Evolutionary conservation across 805 yeast genomes (phyloP).

Genomic region (Ascoidea asiatica): DNA sequence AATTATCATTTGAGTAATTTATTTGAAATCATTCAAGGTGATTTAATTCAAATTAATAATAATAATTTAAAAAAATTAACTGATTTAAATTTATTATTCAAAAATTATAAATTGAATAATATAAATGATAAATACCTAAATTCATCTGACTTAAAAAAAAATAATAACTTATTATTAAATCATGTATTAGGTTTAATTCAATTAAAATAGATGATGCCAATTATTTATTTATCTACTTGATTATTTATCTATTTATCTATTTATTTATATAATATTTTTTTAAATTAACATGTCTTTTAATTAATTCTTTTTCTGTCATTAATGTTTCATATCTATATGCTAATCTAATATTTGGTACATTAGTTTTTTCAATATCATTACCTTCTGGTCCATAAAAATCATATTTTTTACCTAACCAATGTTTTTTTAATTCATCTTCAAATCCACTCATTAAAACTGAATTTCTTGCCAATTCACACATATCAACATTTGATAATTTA

Average conservation of each 20-base stretch:
- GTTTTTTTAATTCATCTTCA: constrained; percentile 73
- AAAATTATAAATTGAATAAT: too few species aligned
- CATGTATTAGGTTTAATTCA: neutral
- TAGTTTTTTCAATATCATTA: constrained; percentile 85
- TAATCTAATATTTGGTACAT: constrained; percentile 83
- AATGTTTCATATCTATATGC: constrained; percentile 77
- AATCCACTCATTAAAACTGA: constrained; percentile 92
- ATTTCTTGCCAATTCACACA: constrained; percentile 92
- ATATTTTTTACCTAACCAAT: constrained; percentile 71
- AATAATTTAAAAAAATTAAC: neutral
- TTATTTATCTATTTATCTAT: too few species aligned
- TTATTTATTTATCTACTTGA: too few species aligned
- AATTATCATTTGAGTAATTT: neutral
- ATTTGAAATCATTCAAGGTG: neutral
- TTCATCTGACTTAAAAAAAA: too few species aligned
- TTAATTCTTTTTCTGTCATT: constrained; percentile 54
- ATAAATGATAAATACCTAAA: too few species aligned
- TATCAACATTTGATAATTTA: constrained; percentile 86
- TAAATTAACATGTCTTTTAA: constrained; percentile 37
- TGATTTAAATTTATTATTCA: neutral
- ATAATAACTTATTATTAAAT: too few species aligned
- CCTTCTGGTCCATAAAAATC: constrained; percentile 51
- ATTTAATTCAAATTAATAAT: too few species aligned
- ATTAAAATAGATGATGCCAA: too few species aligned
- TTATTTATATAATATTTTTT: constrained; percentile 3